These are phyloP conservation scores for Colletotrichum sp. DNA, from an alignment of 2,329 filamentous ascomycete genomes.

Conservation along the genomic window DNA sequence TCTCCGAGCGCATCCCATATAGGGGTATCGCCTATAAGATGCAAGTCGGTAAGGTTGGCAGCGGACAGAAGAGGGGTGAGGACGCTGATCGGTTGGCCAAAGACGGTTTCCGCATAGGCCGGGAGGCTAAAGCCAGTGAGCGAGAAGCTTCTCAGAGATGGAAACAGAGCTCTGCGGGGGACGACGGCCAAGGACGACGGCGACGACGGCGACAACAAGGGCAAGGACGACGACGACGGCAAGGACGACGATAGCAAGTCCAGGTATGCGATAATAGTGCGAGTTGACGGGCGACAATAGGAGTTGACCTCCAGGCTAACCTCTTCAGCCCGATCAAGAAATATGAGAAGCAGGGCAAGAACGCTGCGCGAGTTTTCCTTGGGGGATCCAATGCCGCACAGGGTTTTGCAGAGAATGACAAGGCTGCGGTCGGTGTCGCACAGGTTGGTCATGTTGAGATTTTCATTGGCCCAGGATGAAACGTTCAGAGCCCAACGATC, in stretches of 20 bases:
- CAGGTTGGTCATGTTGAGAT: not conserved
- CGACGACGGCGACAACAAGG: not conserved
- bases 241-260: not conserved
- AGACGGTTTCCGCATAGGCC: not conserved
- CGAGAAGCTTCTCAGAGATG: not conserved
- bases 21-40: not conserved
- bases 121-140: not conserved
- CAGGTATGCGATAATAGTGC: not conserved
- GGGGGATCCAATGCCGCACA: not conserved
- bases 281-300: not conserved
- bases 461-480: not conserved
- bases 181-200: not conserved
- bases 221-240: not conserved
- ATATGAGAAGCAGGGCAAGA: not conserved
- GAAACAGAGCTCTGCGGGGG: not conserved
- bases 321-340: not conserved
- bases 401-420: not conserved
- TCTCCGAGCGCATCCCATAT: not conserved
- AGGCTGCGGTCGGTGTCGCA: not conserved
- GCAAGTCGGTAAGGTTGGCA: not conserved
- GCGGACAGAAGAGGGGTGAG: not conserved
- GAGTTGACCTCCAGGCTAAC: not conserved
- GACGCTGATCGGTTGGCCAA: not conserved
- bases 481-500: not conserved
- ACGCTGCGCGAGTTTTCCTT: not conserved